A percentile compares a stretch with the other conserved stretches of the same genome.
Evolutionary conservation across 169 alveolate species (phyloP).

Genomic region (Eimeria maxima): DNA sequence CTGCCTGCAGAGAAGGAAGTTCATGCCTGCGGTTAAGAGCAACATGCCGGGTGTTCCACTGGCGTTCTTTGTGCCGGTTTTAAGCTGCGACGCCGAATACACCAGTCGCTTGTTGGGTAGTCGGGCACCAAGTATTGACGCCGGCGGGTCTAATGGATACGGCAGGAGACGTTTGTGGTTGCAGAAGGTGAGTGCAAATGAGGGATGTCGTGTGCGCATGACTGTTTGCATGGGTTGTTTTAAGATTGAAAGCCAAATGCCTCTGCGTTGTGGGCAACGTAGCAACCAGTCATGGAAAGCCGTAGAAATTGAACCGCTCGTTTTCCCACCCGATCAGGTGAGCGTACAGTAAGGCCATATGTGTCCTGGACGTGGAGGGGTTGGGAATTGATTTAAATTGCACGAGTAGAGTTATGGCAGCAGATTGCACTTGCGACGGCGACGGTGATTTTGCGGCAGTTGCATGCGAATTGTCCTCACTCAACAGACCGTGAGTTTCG

Average conservation of each 20-base stretch:
- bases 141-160: no score
- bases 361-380: background rate
- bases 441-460: background rate
- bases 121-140: no score
- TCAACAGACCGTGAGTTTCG: background rate
- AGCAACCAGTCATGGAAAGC: background rate
- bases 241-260: background rate
- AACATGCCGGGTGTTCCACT: no score
- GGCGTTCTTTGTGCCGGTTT: no score
- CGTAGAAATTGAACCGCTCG: background rate
- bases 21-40: no score
- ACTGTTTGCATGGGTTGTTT: background rate
- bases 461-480: background rate
- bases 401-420: no score
- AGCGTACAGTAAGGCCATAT: background rate
- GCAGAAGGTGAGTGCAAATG: background rate
- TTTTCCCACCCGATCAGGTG: background rate
- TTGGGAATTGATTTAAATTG: no score
- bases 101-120: no score
- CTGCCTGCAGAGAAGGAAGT: background rate
- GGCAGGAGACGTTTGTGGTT: no score
- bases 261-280: background rate
- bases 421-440: background rate
- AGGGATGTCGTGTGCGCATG: background rate
- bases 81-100: no score